A percentile compares a stretch with the other conserved stretches of the same genome.
phyloP scores from a whole-genome alignment of 208 protist genomes.

The Wallacemonas sp. region DNA sequence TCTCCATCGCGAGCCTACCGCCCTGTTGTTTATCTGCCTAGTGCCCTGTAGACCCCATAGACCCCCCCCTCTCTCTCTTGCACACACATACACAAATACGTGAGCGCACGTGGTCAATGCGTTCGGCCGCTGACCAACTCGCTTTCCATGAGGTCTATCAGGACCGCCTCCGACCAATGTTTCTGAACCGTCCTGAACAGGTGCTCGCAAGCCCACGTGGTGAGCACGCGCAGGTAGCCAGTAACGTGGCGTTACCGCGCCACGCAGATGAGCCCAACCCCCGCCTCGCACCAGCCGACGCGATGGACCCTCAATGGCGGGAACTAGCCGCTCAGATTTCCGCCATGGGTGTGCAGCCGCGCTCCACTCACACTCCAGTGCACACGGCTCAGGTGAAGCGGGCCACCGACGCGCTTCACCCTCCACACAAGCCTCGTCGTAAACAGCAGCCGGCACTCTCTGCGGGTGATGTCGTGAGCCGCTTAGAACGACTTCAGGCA shows the following conservation, averaged over 20 bases:
- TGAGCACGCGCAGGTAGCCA: background rate
- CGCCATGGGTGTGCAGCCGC: conserved; percentile 12
- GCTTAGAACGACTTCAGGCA: conserved; percentile 23
- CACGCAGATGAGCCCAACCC: background rate
- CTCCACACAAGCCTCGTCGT: too few relatives aligned
- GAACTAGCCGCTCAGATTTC: background rate
- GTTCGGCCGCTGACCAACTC: conserved; percentile 26
- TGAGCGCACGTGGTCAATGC: conserved; percentile 5
- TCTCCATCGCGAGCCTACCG: too few relatives aligned
- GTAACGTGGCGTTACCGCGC: background rate
- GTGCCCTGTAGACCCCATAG: too few relatives aligned
- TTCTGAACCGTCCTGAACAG: background rate
- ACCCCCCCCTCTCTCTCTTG: background rate
- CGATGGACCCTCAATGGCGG: background rate
- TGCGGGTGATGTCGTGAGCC: conserved; percentile 12
- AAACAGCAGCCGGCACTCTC: too few relatives aligned
- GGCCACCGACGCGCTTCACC: too few relatives aligned
- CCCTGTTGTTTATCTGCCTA: too few relatives aligned
- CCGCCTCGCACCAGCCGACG: background rate
- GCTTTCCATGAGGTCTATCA: conserved; percentile 49
- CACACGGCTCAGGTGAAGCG: too few relatives aligned
- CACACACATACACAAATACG: background rate
- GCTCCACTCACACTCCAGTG: too few relatives aligned
- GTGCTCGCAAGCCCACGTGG: background rate
- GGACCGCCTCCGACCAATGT: conserved; percentile 30